Conservation (phyloP, 2,329 filamentous ascomycete species). For the Bipolaris gigantea region DNA sequence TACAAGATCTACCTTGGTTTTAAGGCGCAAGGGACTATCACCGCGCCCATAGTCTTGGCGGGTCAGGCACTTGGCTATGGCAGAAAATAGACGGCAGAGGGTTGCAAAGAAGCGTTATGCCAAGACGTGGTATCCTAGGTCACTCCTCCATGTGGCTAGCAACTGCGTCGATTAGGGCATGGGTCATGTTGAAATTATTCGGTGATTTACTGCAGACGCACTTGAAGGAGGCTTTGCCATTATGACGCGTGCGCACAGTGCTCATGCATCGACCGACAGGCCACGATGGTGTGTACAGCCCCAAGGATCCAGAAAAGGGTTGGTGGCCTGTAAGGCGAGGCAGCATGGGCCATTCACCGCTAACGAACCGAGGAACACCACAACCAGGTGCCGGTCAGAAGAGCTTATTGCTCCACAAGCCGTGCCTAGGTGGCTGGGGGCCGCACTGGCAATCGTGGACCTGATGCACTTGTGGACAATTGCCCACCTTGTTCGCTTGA, state of each 20-base stretch:
- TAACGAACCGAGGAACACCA: slow-evolving; percentile 21
- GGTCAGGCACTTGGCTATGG: slow-evolving; percentile 6
- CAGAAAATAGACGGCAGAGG: slow-evolving; percentile 8
- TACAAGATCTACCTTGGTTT: slow-evolving; percentile 5
- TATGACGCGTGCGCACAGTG: slow-evolving; percentile 20
- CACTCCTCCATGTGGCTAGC: slow-evolving; percentile 19
- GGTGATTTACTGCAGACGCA: slow-evolving; percentile 25
- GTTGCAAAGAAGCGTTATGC: slow-evolving; percentile 4
- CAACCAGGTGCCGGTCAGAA: slow-evolving; percentile 18
- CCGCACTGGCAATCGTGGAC: background rate
- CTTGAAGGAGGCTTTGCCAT: slow-evolving; percentile 30
- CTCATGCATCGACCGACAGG: slow-evolving; percentile 22
- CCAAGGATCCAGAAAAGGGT: slow-evolving; percentile 17
- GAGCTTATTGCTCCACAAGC: slow-evolving; percentile 35
- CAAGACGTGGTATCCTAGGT: slow-evolving; percentile 9
- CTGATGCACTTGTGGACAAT: background rate
- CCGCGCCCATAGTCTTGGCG: slow-evolving; percentile 9
- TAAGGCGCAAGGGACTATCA: slow-evolving; percentile 12
- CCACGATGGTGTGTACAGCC: slow-evolving; percentile 24
- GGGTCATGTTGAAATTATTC: slow-evolving; percentile 8
- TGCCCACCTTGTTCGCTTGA: background rate
- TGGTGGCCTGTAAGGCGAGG: slow-evolving; percentile 27
- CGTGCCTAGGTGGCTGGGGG: slow-evolving; percentile 1
- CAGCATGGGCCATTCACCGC: slow-evolving; percentile 34
- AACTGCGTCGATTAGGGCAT: slow-evolving; percentile 17